phyloP scores from a whole-genome alignment of 2,329 filamentous ascomycete species.

The Zalaria sp. region DNA sequence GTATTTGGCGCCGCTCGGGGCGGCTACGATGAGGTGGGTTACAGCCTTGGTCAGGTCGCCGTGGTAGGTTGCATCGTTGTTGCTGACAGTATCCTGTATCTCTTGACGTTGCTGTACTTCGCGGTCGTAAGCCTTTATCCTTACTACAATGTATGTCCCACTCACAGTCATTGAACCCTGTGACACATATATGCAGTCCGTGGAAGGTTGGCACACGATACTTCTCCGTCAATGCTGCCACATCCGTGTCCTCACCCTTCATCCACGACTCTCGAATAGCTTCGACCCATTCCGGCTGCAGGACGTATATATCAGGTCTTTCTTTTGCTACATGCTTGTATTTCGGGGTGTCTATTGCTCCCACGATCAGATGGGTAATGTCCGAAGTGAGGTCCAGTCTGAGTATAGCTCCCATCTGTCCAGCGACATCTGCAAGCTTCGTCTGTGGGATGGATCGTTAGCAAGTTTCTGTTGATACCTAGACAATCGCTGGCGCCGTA shows the following conservation, averaged over 20 bases:
- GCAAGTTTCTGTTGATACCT: not conserved
- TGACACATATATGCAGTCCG: slow-evolving; percentile 51
- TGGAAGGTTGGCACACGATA: slow-evolving; percentile 51
- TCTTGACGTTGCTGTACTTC: slow-evolving; percentile 50
- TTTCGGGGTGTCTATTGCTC: slow-evolving; percentile 78
- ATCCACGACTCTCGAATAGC: slow-evolving; percentile 71
- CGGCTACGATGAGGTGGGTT: slow-evolving; percentile 73
- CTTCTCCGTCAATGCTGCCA: slow-evolving; percentile 51
- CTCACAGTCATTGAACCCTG: slow-evolving; percentile 53
- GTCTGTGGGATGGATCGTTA: slow-evolving; percentile 9
- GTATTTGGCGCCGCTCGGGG: slow-evolving; percentile 79
- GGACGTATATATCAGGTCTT: slow-evolving; percentile 69
- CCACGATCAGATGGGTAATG: slow-evolving; percentile 87
- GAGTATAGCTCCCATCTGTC: slow-evolving; percentile 74
- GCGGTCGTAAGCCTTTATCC: not conserved
- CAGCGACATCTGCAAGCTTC: slow-evolving; percentile 41
- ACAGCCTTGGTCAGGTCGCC: slow-evolving; percentile 76
- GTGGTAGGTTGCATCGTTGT: slow-evolving; percentile 70
- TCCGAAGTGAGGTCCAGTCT: slow-evolving; percentile 90
- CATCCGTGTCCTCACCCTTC: slow-evolving; percentile 59
- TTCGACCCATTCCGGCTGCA: slow-evolving; percentile 74
- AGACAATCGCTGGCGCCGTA: slow-evolving; percentile 7
- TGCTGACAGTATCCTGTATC: slow-evolving; percentile 52
- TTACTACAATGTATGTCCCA: not conserved
- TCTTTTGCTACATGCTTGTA: slow-evolving; percentile 91